Base-by-base conservation (phyloP, 1,284 basidiomycete genomes). In the Rhodotorula sp. region DNA sequence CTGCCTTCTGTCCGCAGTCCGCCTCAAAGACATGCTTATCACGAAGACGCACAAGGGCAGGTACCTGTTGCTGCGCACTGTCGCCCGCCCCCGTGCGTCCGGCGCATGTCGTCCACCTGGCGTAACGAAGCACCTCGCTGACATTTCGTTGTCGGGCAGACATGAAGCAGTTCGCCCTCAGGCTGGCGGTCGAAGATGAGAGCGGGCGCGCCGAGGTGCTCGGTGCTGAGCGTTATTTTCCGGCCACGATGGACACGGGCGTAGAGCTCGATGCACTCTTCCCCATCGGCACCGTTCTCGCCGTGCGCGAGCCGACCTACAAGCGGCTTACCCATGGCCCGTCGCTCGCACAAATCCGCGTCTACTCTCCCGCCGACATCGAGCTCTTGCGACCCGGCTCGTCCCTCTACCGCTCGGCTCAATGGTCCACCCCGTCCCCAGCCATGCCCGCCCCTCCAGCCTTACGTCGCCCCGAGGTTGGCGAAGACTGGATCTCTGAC, bases 291-390 rank as follows among this genome's bases (percentile, higher is more conserved):
- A 70, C 73, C 2, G 64, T 81, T 48, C 66, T 82, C 45, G 79
- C 78, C 27, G 78, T 83, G 46, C 78, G 80, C n/a, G 82, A 83
- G 64, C 82, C 82, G 8, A 77, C 72, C 5, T 78, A 79, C 69
- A 81, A 81, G 64, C 25, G 10, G 13, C 25, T 3, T 63, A 71
- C 13, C 72, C 19, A 2, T 34, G 44, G 21, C 19, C 41, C 44
- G 21, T 48, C n/a, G 67, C 34, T 34, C 34, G 34, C 34, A 2
- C 34, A 34, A 34, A 34, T 82, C 9, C 80, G 80, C 13, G 72
- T 82, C 55, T 81, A 82, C 81, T 61, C 81, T 7, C 60, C 63
- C 0, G 49, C 46, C 23, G 65, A 71, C 46, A 21, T 60, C 45
- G 19, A 34, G 41, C 17, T 64, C 41, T n/a, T 71, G 34, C 34